A percentile compares a stretch with the other conserved stretches of the same genome.
phyloP scores from a whole-genome alignment of 1,284 basidiomycete genomes.

The Cryptococcus maquisensis region DNA sequence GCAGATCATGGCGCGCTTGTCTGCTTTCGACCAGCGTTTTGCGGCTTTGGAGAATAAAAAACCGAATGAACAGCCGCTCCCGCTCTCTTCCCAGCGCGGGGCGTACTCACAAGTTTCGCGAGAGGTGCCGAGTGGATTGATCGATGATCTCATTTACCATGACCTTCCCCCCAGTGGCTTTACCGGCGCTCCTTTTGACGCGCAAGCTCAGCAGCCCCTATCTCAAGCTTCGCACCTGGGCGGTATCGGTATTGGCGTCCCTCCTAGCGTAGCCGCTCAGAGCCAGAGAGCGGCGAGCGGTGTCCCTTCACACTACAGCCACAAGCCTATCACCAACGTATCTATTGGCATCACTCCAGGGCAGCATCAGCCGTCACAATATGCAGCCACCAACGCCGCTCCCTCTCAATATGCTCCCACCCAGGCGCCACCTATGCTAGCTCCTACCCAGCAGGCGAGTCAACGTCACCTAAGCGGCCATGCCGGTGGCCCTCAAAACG shows the following conservation, averaged over 20 bases:
- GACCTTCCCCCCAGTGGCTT: slow-evolving; percentile 17
- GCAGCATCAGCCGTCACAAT: not conserved
- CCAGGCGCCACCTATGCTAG: not conserved
- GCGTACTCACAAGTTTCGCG: slow-evolving; percentile 10
- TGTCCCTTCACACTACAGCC: slow-evolving; percentile 1
- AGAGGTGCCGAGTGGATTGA: slow-evolving; percentile 18
- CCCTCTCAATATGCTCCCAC: not conserved
- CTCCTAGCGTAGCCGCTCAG: not conserved
- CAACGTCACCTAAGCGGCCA: not conserved
- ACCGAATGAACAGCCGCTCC: not conserved
- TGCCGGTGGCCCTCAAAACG: not conserved
- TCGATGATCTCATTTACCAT: slow-evolving; percentile 31
- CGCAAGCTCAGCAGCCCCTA: too few relatives aligned
- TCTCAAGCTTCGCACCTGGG: not conserved
- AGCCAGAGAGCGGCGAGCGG: not conserved
- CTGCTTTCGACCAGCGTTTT: slow-evolving; percentile 28
- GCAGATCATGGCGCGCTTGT: slow-evolving; percentile 29
- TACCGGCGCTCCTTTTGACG: too few relatives aligned
- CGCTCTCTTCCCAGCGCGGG: not conserved
- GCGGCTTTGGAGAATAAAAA: slow-evolving; percentile 19
- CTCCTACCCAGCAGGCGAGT: not conserved
- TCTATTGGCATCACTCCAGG: not conserved
- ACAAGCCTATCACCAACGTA: not conserved
- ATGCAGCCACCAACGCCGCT: not conserved
- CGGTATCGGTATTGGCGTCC: not conserved